Percentiles rank a stretch among this genome's conserved stretches.
phyloP scores from a whole-genome alignment of 257 asterid genomes.

The Penstemon barbatus region DNA sequence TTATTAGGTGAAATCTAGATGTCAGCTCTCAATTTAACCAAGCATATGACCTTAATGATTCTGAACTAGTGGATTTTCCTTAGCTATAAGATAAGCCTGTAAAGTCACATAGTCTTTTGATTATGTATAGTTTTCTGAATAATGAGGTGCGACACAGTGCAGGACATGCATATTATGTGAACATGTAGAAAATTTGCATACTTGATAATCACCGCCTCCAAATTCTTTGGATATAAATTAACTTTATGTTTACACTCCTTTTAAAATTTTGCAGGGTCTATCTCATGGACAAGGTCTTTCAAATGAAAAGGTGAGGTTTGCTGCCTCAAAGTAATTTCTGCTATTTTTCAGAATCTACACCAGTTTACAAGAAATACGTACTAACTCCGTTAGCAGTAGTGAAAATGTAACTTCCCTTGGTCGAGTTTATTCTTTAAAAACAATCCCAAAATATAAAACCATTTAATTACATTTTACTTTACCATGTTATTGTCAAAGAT shows the following conservation, averaged over 20 bases:
- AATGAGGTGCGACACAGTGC: conserved; percentile 15
- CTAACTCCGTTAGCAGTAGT: conserved; percentile 5
- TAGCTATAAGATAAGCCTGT: conserved; percentile 4
- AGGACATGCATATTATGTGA: conserved; percentile 2
- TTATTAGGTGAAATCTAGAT: conserved; percentile 3
- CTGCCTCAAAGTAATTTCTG: conserved; percentile 18
- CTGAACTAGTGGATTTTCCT: conserved; percentile 10
- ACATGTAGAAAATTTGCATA: conserved; percentile 6
- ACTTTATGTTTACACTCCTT: conserved; percentile 22
- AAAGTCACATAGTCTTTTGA: conserved; percentile 9
- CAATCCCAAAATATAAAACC: too few relatives aligned
- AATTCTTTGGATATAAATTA: conserved; percentile 10
- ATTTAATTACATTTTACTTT: too few relatives aligned
- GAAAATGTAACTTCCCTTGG: not conserved
- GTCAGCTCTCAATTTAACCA: not conserved
- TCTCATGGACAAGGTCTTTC: conserved; percentile 56
- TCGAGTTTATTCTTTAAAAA: not conserved
- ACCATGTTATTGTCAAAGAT: too few relatives aligned
- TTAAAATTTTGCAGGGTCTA: conserved; percentile 59
- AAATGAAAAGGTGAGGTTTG: conserved; percentile 55
- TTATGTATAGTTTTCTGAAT: conserved; percentile 7
- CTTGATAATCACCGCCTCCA: conserved; percentile 12
- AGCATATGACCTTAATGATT: conserved; percentile 5
- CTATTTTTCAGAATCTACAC: conserved; percentile 2
- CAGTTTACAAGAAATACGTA: not conserved